Conservation (phyloP, 2,329 filamentous ascomycete species). For the Fusarium tricinctum region DNA sequence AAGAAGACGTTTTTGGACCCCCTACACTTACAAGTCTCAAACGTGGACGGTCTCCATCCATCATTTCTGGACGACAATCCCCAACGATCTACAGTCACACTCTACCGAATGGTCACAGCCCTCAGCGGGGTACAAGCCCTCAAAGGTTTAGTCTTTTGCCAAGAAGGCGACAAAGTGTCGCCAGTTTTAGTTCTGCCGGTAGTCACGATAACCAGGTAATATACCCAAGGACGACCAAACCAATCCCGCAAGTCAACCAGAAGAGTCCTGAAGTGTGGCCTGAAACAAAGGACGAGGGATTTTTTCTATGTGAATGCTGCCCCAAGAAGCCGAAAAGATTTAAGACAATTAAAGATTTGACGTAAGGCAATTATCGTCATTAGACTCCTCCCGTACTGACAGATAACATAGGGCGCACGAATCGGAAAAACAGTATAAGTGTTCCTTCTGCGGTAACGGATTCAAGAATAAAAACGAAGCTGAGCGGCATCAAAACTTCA, state of each 20-base stretch:
- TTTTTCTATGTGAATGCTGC: neutral
- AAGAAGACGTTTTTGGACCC: no score
- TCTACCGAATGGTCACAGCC: neutral
- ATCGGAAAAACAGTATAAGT: no score
- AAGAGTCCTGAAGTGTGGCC: neutral
- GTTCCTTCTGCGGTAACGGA: no score
- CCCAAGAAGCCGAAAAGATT: neutral
- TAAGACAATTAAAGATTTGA: no score
- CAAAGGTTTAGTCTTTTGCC: neutral
- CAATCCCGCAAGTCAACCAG: no score
- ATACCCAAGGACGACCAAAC: no score
- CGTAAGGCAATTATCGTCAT: no score
- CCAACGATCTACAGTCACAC: neutral
- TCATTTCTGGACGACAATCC: neutral
- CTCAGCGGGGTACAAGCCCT: neutral
- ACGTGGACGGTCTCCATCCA: neutral
- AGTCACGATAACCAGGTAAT: neutral
- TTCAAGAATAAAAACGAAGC: no score
- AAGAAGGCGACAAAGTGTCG: slow-evolving; percentile 4
- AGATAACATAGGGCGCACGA: no score
- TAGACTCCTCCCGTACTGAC: no score
- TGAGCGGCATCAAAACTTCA: no score
- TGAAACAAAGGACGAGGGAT: neutral
- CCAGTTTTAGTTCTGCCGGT: slow-evolving; percentile 26
- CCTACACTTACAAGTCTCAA: no score